Evolutionary conservation across 495 filamentous ascomycete species (phyloP).

Genomic region (Viridothelium virens): DNA sequence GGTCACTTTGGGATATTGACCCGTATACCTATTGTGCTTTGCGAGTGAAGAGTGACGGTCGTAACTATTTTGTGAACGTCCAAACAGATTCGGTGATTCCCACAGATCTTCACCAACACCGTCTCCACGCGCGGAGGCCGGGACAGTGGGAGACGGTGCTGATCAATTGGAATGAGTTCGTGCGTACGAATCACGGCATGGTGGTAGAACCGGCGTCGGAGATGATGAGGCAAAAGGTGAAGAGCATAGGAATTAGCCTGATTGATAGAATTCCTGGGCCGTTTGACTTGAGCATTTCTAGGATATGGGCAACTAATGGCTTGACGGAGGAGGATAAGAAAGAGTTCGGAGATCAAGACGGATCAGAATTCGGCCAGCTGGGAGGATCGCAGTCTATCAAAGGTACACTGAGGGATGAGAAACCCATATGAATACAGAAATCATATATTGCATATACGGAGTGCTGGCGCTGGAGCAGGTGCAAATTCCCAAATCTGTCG

Average conservation of each 20-base stretch:
- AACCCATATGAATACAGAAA: background rate
- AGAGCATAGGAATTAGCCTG: conserved; percentile 76
- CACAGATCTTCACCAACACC: conserved; percentile 91
- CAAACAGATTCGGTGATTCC: conserved; percentile 89
- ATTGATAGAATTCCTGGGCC: conserved; percentile 83
- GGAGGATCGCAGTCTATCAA: background rate
- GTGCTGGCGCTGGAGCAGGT: background rate
- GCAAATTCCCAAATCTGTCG: background rate
- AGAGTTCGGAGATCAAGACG: conserved; percentile 3
- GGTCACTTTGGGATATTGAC: conserved; percentile 77
- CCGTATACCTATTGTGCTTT: conserved; percentile 80
- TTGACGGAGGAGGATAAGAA: conserved; percentile 33
- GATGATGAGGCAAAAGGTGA: conserved; percentile 73
- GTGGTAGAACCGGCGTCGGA: conserved; percentile 88
- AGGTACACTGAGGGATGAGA: background rate
- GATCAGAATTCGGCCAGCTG: background rate
- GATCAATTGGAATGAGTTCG: conserved; percentile 84
- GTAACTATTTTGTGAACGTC: conserved; percentile 89
- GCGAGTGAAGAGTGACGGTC: conserved; percentile 83
- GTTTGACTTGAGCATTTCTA: conserved; percentile 73
- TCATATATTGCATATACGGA: background rate
- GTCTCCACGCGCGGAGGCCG: conserved; percentile 70
- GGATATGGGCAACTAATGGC: conserved; percentile 73
- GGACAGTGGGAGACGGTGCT: conserved; percentile 91
- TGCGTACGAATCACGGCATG: conserved; percentile 83